Evolutionary conservation across 2,329 filamentous ascomycete genomes (phyloP), one percentile per base, ranked within the genome.

Genomic region (Talaromyces islandicus): DNA sequence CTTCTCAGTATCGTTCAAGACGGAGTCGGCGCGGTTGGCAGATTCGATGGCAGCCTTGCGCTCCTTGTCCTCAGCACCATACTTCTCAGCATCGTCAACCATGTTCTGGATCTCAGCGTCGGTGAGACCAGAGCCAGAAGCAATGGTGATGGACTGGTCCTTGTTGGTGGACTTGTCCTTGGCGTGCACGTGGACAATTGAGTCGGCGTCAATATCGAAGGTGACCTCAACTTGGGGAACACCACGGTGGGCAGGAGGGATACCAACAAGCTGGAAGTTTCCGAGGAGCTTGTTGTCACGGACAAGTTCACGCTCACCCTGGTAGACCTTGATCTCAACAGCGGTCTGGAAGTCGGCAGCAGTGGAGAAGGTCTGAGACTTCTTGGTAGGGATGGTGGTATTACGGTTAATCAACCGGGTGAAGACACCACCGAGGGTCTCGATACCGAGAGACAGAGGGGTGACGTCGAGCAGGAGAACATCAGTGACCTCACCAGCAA

Each of bases 131-230:
- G 93, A 97, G 77, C 93, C 94, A 62, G 92, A 97, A 60, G 93
- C 92, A 77, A 99, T 96, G 76, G 93, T 97, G 81, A 99, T 97
- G 64, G 92, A 97, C 85, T 99, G 93, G 76, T 97, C 93, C 88
- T 97, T 97, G 88, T 91, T 91, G 81, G 92, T 97, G 70, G 92
- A 93, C 89, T 97, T 97, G 83, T 97, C 93, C 85, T 96, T 96
- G 78, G 93, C 93, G 78, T 94, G 90, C 65, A 97, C 93, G 83
- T 97, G 92, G 70, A 97, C 92, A 70, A 97, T 97, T 19, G 92
- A 96, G 79, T 97, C 92, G 72, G 93, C 93, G 71, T 97, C 93
- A 76, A 97, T 97, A 79, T 97, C 93, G 80, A 97, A 97, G 72
- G 93, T 97, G 70, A 97, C 93, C 84, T 97, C 93, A 61, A 97